phyloP scores from a whole-genome alignment of 306 rosid species.

The Vigna reflexopilosa region DNA sequence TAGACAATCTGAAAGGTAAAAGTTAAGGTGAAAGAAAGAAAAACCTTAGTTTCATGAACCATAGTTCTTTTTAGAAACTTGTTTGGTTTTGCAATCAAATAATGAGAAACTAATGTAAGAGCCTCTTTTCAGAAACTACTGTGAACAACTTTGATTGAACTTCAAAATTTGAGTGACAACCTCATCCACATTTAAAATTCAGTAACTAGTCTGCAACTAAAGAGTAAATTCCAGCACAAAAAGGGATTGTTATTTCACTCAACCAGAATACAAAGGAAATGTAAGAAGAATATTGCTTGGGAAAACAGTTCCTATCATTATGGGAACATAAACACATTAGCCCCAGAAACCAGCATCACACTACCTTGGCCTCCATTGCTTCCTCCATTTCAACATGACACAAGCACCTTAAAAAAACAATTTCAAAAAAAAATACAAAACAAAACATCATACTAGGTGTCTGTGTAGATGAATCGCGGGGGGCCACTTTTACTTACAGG shows the following conservation, averaged over 20 bases:
- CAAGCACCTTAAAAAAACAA: slow-evolving; percentile 21
- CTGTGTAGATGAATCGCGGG: slow-evolving; percentile 39
- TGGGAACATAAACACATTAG: slow-evolving; percentile 40
- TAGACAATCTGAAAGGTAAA: too few relatives aligned
- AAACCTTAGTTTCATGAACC: too few relatives aligned
- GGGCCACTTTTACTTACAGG: slow-evolving; percentile 51
- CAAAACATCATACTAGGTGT: slow-evolving; percentile 28
- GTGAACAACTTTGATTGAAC: neutral
- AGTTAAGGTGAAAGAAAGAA: too few relatives aligned
- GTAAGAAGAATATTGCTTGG: slow-evolving; percentile 46
- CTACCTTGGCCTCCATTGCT: slow-evolving; percentile 28
- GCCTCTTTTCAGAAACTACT: neutral
- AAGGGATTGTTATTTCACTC: neutral
- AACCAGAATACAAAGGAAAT: slow-evolving; percentile 22
- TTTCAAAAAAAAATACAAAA: neutral
- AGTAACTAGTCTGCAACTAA: neutral
- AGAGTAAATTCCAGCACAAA: slow-evolving; percentile 21
- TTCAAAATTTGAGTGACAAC: neutral
- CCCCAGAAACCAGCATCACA: slow-evolving; percentile 40
- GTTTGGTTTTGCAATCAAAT: too few relatives aligned
- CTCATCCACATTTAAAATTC: neutral
- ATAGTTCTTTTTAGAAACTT: too few relatives aligned
- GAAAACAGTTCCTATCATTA: slow-evolving; percentile 40
- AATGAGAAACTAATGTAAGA: too few relatives aligned
- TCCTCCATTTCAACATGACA: slow-evolving; percentile 40